Percentiles rank a stretch among this genome's conserved stretches.
Evolutionary conservation across 257 asterid genomes (phyloP).

Genomic region (Ajuga chamaepitys): DNA sequence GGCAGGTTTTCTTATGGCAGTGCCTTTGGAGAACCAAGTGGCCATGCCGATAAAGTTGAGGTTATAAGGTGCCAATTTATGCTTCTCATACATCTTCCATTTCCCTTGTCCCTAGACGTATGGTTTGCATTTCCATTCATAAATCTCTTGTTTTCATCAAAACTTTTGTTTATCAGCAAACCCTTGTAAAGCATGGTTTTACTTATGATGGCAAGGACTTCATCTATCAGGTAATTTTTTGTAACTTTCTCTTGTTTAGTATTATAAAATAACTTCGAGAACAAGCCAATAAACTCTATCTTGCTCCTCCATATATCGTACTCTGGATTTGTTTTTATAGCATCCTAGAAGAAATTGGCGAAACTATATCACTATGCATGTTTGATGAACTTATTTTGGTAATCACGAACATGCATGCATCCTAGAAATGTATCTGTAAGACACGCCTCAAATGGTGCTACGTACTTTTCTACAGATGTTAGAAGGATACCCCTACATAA

Average conservation of each 20-base stretch:
- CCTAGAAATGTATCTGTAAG: background rate
- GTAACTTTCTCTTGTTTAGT: slow-evolving; percentile 2
- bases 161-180: slow-evolving; percentile 46
- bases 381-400: background rate
- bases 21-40: slow-evolving; percentile 98
- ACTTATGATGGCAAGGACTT: slow-evolving; percentile 92
- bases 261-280: background rate
- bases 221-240: slow-evolving; percentile 69
- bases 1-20: slow-evolving; percentile 97
- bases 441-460: background rate
- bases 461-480: background rate
- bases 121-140: slow-evolving; percentile 8
- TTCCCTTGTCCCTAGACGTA: slow-evolving; percentile 12
- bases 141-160: slow-evolving; percentile 11
- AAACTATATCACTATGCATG: background rate
- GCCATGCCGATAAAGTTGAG: slow-evolving; percentile 93
- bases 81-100: background rate
- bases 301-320: background rate
- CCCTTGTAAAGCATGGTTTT: slow-evolving; percentile 89
- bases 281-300: background rate
- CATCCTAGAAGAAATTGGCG: background rate
- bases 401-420: too few species aligned
- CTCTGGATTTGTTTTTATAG: background rate
- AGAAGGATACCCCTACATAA: too few species aligned
- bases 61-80: slow-evolving; percentile 54